phyloP scores from a whole-genome alignment of 2,329 filamentous ascomycete species.

The Trichoderma gracile region DNA sequence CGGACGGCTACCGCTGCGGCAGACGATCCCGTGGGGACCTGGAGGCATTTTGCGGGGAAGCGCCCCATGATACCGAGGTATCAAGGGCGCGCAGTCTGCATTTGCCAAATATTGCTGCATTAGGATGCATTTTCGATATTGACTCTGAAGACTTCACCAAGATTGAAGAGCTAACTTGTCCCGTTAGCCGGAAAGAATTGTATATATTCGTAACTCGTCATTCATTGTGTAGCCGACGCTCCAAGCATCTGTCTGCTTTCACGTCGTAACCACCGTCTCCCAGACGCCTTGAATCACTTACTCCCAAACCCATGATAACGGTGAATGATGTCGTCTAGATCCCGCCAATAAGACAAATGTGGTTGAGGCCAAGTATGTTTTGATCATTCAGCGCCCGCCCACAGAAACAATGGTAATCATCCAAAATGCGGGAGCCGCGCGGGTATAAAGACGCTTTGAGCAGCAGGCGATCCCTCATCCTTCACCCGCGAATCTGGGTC shows the following conservation, averaged over 20 bases:
- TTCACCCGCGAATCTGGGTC: conserved; percentile 35
- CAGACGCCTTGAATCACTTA: background rate
- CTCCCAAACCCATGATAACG: background rate
- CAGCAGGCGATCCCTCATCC: conserved; percentile 7
- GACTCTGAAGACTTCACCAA: too few relatives aligned
- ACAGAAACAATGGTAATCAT: conserved; percentile 34
- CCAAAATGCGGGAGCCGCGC: conserved; percentile 60
- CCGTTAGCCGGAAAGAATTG: background rate
- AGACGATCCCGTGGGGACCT: conserved; percentile 9
- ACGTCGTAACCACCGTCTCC: background rate
- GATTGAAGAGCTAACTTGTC: too few relatives aligned
- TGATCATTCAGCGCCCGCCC: background rate
- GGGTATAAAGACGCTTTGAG: conserved; percentile 51
- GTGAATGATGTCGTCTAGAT: conserved; percentile 11
- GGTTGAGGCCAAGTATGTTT: background rate
- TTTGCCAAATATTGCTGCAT: too few relatives aligned
- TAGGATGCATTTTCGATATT: too few relatives aligned
- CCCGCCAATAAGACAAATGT: conserved; percentile 21
- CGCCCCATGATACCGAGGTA: conserved; percentile 26
- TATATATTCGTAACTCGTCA: conserved; percentile 12
- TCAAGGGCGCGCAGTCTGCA: background rate
- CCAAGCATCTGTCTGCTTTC: background rate
- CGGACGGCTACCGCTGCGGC: conserved; percentile 7
- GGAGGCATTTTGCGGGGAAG: conserved; percentile 35
- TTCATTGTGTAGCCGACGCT: background rate